These are phyloP conservation scores for Neurospora cerealis DNA, from an alignment of 495 filamentous ascomycete species.

Conservation along the genomic window DNA sequence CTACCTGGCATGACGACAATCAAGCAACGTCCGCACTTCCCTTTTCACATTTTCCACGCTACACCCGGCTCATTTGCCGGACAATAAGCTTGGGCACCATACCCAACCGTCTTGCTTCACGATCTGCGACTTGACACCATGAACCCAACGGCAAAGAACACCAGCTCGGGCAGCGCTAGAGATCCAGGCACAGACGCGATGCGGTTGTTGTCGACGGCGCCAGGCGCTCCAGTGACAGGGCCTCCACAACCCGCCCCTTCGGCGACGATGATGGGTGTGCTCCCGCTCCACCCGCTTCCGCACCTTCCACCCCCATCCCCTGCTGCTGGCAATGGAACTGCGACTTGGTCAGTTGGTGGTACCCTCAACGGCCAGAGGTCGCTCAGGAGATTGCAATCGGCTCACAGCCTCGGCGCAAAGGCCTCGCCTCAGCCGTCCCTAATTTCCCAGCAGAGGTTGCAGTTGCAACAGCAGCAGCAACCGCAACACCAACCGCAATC, in stretches of 20 bases:
- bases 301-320: background rate
- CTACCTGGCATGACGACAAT: background rate
- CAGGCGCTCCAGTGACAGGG: background rate
- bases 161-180: background rate
- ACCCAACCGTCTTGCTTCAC: background rate
- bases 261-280: slow-evolving; percentile 9
- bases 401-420: slow-evolving; percentile 42
- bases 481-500: slow-evolving; percentile 11
- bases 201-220: background rate
- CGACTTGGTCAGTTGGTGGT: background rate
- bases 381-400: slow-evolving; percentile 46
- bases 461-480: slow-evolving; percentile 19
- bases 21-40: background rate
- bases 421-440: slow-evolving; percentile 31
- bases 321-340: background rate
- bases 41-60: background rate
- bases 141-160: background rate
- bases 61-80: background rate
- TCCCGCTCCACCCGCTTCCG: slow-evolving; percentile 25
- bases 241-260: slow-evolving; percentile 15
- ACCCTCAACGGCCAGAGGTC: slow-evolving; percentile 25
- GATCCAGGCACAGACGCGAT: background rate
- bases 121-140: background rate
- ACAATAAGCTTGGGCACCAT: background rate
- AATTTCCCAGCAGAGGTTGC: slow-evolving; percentile 43